Conservation (phyloP, 345 rosid genomes). For the Ricinus communis region DNA sequence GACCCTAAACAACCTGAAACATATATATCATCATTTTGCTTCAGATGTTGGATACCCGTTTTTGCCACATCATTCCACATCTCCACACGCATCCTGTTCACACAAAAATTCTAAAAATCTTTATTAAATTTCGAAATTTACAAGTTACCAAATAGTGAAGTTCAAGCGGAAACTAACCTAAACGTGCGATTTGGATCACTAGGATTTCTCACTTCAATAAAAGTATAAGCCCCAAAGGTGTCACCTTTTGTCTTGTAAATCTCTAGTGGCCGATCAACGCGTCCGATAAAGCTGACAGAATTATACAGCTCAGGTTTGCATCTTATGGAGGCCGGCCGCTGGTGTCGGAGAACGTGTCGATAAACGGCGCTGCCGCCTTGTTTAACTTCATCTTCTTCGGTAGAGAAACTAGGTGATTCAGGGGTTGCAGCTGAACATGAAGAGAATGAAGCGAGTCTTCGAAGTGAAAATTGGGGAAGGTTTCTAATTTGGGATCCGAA, state of each 20-base stretch:
- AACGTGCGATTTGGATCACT: slow-evolving; percentile 32
- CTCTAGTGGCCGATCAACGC: slow-evolving; percentile 38
- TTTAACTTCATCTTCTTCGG: slow-evolving; percentile 32
- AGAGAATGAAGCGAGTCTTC: slow-evolving; percentile 17
- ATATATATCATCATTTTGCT: slow-evolving; percentile 53
- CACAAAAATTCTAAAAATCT: background rate
- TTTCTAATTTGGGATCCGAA: slow-evolving; percentile 29
- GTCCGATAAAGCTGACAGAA: slow-evolving; percentile 57
- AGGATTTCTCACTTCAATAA: slow-evolving; percentile 41
- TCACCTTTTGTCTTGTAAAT: slow-evolving; percentile 12
- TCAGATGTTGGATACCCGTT: slow-evolving; percentile 49
- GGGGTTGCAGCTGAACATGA: slow-evolving; percentile 21
- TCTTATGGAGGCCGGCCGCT: slow-evolving; percentile 50
- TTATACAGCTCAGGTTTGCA: slow-evolving; percentile 37
- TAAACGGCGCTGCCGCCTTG: slow-evolving; percentile 47
- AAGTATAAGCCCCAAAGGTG: slow-evolving; percentile 42
- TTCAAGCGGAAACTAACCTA: slow-evolving; percentile 40
- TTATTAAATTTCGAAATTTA: background rate
- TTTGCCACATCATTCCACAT: slow-evolving; percentile 52
- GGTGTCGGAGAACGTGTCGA: slow-evolving; percentile 47
- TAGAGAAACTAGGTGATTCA: slow-evolving; percentile 28
- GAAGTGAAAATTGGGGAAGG: slow-evolving; percentile 28
- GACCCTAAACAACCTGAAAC: slow-evolving; percentile 56
- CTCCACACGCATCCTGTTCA: slow-evolving; percentile 46
- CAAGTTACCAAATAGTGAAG: background rate